A percentile compares a stretch with the other conserved stretches of the same genome.
Evolutionary conservation across 2,329 filamentous ascomycete genomes (phyloP).

Genomic region (Monilinia fructigena): DNA sequence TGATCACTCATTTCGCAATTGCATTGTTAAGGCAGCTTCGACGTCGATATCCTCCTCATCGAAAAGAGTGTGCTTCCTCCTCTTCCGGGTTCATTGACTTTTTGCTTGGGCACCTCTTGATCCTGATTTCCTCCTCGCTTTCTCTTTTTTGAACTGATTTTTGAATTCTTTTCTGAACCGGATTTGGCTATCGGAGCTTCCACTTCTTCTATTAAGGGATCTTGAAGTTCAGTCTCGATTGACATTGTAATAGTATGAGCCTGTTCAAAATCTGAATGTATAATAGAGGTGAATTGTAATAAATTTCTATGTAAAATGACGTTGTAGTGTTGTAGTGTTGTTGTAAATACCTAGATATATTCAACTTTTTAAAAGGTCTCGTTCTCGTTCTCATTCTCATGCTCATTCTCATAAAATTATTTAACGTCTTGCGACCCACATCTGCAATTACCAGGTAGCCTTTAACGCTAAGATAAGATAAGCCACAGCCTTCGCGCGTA

Average conservation of each 20-base stretch:
- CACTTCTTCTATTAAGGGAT: conserved; percentile 37
- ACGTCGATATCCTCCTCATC: conserved; percentile 61
- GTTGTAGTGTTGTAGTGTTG: neutral
- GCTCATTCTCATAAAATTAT: conserved; percentile 12
- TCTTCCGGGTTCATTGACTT: conserved; percentile 44
- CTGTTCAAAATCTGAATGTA: neutral
- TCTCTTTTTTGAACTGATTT: conserved; percentile 35
- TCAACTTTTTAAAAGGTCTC: neutral
- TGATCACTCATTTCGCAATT: conserved; percentile 79
- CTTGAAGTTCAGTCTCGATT: conserved; percentile 33
- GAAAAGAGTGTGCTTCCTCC: conserved; percentile 51
- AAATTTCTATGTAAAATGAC: neutral
- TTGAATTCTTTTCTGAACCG: conserved; percentile 24
- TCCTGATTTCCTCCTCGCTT: conserved; percentile 34
- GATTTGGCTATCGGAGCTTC: conserved; percentile 30
- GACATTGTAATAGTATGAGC: conserved; percentile 31
- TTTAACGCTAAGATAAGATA: conserved; percentile 24
- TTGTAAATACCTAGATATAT: neutral
- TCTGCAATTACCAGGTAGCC: neutral
- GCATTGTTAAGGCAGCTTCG: conserved; percentile 74
- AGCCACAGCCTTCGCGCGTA: conserved; percentile 1
- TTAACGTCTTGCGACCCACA: conserved; percentile 12
- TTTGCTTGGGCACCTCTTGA: conserved; percentile 19
- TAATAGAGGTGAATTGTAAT: neutral
- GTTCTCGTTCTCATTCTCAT: neutral